Evolutionary conservation across 1,284 basidiomycete species (phyloP), one percentile per base, ranked within the genome.

Genomic region (Boletus mariae): DNA sequence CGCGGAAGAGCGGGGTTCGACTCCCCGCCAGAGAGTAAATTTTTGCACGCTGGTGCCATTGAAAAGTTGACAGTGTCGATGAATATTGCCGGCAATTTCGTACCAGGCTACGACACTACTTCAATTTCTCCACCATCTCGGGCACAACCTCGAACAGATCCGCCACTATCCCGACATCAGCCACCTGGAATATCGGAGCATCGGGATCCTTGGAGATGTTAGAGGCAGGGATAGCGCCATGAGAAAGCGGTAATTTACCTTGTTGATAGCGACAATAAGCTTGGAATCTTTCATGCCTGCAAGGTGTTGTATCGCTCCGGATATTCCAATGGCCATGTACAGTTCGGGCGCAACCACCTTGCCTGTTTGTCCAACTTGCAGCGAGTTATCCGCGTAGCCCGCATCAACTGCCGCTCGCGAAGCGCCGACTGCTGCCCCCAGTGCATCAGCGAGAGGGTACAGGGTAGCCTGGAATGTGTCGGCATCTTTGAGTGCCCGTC

Each of bases 251-350:
- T 10, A 1, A 45, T 12, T 29, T 52, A 85, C 93, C 83, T 99
- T 99, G 80, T 99, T 99, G 62, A 99, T 85, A 7, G 97, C 96
- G 28, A 98, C 95, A 61, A 99, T 99, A 63, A 98, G 80, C 77
- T 99, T 99, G 17, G 92, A 94, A 71, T 99, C 97, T 73, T 99
- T 99, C 97, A 99, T 99, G 31, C 97, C 97, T 28, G 97, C 97
- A 57, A 99, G 78, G 77, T 99, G 97, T 75, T 99, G 97, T 65
- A 99, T 99, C 29, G 66, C 97, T 43, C 97, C 97, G 29, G 93
- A 97, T 65, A 99, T 99, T 57, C 97, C 97, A 47, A 99, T 73
- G 13, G 97, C 97, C 68, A 99, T 82, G 74, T 99, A 99, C 53
- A 99, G 77, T 71, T 98, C 92, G 0, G 95, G 96, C 5, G 92